A percentile compares a stretch with the other conserved stretches of the same genome.
phyloP scores from a whole-genome alignment of 805 yeast species.

The Starmerella potacharoeniae region DNA sequence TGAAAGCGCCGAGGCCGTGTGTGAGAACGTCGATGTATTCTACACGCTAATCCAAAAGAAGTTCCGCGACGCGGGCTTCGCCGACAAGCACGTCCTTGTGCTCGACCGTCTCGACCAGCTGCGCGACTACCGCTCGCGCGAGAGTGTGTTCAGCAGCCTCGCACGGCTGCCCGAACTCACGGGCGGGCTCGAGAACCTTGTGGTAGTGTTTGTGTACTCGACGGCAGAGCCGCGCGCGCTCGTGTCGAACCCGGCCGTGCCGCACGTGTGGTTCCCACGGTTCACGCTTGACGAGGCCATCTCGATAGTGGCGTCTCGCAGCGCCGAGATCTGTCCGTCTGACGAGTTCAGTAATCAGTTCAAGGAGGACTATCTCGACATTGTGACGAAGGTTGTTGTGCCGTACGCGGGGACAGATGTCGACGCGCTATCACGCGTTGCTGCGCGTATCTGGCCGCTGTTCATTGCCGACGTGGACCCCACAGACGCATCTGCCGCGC shows the following conservation, averaged over 20 bases:
- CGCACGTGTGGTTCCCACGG: conserved; percentile 36
- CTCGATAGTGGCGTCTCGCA: conserved; percentile 25
- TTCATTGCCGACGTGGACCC: conserved; percentile 23
- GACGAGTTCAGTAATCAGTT: conserved; percentile 18
- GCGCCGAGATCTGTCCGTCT: not conserved
- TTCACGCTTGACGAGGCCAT: conserved; percentile 33
- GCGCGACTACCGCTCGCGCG: conserved; percentile 30
- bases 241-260: conserved; percentile 31
- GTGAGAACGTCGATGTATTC: conserved; percentile 37
- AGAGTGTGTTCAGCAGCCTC: conserved; percentile 34
- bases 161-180: conserved; percentile 35
- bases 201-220: conserved; percentile 35
- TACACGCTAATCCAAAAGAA: conserved; percentile 32
- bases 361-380: conserved; percentile 35
- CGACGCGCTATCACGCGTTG: conserved; percentile 22
- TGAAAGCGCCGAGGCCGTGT: conserved; percentile 19
- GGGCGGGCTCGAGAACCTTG: conserved; percentile 29
- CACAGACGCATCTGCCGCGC: conserved; percentile 14
- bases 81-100: conserved; percentile 37
- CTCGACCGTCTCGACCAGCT: conserved; percentile 42
- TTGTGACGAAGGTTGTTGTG: conserved; percentile 35
- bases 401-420: conserved; percentile 39
- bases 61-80: conserved; percentile 27
- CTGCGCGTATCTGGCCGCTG: conserved; percentile 26
- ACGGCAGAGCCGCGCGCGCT: conserved; percentile 36